phyloP scores from a whole-genome alignment of 1,139 yeast genomes.

The Hyphopichia pseudoburtonii region DNA sequence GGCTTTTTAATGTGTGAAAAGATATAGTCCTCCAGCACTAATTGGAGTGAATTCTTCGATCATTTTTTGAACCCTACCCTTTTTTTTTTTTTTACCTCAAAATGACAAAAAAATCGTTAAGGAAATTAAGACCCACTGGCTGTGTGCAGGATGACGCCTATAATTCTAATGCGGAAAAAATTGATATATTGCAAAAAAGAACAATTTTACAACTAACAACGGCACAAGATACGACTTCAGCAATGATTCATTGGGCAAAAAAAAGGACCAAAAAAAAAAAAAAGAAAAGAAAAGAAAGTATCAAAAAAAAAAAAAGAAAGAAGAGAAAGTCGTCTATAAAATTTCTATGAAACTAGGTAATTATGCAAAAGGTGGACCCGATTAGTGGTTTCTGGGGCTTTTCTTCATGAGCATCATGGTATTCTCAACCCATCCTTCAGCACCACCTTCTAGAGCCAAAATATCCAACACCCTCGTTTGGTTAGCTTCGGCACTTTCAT shows the following conservation, averaged over 20 bases:
- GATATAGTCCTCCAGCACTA: too few relatives aligned
- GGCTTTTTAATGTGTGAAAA: too few relatives aligned
- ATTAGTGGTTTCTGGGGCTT: conserved; percentile 45
- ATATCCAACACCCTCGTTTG: conserved; percentile 52
- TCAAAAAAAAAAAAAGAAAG: not conserved
- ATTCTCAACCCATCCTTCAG: conserved; percentile 86
- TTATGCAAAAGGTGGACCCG: not conserved
- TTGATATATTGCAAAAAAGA: conserved; percentile 1
- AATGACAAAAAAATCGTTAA: not conserved
- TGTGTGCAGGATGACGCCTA: conserved; percentile 3
- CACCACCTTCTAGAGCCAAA: conserved; percentile 77
- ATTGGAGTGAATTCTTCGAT: too few relatives aligned
- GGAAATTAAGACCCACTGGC: not conserved
- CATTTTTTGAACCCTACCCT: too few relatives aligned
- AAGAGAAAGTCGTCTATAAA: not conserved
- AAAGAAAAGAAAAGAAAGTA: not conserved
- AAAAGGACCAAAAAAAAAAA: not conserved
- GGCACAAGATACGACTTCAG: too few relatives aligned
- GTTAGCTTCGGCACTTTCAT: conserved; percentile 25
- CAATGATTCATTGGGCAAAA: too few relatives aligned
- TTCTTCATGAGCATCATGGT: conserved; percentile 64
- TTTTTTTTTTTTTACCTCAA: not conserved
- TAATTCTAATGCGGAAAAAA: not conserved
- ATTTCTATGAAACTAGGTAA: not conserved
- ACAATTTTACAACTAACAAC: too few relatives aligned